phyloP scores from a whole-genome alignment of 257 asterid genomes.

The Solanum sejunctum region DNA sequence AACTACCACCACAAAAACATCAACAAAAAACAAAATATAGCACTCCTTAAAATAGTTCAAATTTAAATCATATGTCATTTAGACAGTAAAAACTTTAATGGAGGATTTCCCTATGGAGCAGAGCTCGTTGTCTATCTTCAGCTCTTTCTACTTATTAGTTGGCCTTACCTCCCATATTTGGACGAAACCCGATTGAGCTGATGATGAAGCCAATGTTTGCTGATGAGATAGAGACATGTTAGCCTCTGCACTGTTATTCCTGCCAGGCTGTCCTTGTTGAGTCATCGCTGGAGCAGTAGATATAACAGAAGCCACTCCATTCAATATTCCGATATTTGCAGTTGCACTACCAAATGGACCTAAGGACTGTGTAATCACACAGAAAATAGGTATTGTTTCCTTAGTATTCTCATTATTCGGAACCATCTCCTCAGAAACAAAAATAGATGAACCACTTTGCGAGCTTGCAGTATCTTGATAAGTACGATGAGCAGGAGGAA shows the following conservation, averaged over 20 bases:
- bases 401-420: too few species aligned
- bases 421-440: too few species aligned
- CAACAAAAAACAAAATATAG: neutral
- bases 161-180: slow-evolving; percentile 88
- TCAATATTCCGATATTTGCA: too few species aligned
- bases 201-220: slow-evolving; percentile 52
- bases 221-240: slow-evolving; percentile 68
- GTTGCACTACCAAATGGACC: too few species aligned
- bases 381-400: too few species aligned
- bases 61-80: neutral
- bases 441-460: neutral
- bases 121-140: neutral
- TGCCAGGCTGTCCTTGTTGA: slow-evolving; percentile 30
- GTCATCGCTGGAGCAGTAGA: slow-evolving; percentile 10
- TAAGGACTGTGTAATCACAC: too few species aligned
- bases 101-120: neutral
- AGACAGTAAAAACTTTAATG: neutral
- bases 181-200: slow-evolving; percentile 69
- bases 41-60: neutral
- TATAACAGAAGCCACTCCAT: too few species aligned
- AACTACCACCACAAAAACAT: neutral
- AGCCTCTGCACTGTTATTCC: slow-evolving; percentile 50
- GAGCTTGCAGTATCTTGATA: slow-evolving; percentile 45
- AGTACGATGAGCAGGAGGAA: slow-evolving; percentile 55
- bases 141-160: neutral